Conservation (phyloP, 2,329 filamentous ascomycete species). For the Botrytis aclada region DNA sequence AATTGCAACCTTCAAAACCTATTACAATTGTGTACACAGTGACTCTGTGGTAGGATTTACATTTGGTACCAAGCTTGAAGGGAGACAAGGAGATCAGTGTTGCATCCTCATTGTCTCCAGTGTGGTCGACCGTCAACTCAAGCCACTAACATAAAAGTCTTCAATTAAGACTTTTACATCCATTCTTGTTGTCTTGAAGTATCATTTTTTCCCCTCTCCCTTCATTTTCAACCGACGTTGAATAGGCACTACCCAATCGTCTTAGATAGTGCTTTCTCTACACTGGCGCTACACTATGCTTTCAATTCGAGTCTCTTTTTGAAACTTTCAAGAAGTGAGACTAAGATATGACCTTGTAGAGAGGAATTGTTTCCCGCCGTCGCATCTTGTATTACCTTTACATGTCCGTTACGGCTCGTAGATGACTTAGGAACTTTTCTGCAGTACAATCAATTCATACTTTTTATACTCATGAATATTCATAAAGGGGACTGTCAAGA, state of each 20-base stretch:
- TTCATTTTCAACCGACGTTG: neutral
- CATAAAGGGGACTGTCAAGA: neutral
- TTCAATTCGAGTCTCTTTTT: fast-evolving
- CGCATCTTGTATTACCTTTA: neutral
- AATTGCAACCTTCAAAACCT: neutral
- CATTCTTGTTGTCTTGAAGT: neutral
- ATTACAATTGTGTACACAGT: neutral
- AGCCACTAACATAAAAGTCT: neutral
- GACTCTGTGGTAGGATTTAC: neutral
- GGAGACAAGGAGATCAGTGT: neutral
- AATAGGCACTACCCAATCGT: neutral
- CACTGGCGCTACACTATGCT: no score
- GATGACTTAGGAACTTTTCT: neutral
- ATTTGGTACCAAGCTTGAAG: neutral
- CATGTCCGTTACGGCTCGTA: neutral
- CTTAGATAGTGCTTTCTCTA: neutral
- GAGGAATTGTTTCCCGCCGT: fast-evolving
- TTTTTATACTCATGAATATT: no score
- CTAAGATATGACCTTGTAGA: no score
- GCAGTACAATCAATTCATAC: neutral
- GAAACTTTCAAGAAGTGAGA: neutral
- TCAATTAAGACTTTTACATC: neutral
- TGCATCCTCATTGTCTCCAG: no score
- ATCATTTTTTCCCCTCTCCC: no score
- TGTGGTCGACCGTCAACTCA: neutral